Evolutionary conservation across 768 basidiomycete species (phyloP), one percentile per base, ranked within the genome.

Genomic region (Lepiota subincarnata): DNA sequence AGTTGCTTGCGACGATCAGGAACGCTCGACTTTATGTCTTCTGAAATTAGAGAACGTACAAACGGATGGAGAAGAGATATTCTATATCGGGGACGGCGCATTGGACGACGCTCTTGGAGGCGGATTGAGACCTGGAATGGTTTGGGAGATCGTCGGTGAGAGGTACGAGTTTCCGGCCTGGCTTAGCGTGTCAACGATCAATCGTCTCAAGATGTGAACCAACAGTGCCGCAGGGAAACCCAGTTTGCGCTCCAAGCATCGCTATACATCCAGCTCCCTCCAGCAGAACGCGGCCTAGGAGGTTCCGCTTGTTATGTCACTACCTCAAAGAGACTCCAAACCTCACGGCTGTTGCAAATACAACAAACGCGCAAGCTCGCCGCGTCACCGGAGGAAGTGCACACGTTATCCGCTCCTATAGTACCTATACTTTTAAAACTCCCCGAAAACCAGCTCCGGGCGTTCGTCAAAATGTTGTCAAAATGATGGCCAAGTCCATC

Each of bases 91-190:
- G 1, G 91, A 96, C 64, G 53, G 64, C 1, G 62, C 70, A 16
- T 73, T 98, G 13, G 92, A 98, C 64, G 51, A 67, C 22, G 70
- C 79, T 4, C 72, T 98, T 0, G 88, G 87, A 6, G 93, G 93
- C 11, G 94, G 94, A 2, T 74, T 97, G 18, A 70, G 78, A 50
- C 82, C 85, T 1, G 85, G 91, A 2, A 85, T 86, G 79, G 57
- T 98, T 2, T 95, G 91, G 82, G 94, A 98, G 60, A 70, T 96
- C 37, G 84, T 78, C 11, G 94, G 94, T 22, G 91, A 96, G 75
- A 91, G 92, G 94, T 93, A 67, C 56, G 70, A 18, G 16, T 40
- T 42, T 44, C 39, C n/a, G 13, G 11, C 31, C 49, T 43, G 49
- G 41, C 26, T 55, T 16, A 43, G 10, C 14, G 1, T 8, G 6